Conservation (phyloP, 2,329 filamentous ascomycete genomes). For the Pyrenochaeta sp. region DNA sequence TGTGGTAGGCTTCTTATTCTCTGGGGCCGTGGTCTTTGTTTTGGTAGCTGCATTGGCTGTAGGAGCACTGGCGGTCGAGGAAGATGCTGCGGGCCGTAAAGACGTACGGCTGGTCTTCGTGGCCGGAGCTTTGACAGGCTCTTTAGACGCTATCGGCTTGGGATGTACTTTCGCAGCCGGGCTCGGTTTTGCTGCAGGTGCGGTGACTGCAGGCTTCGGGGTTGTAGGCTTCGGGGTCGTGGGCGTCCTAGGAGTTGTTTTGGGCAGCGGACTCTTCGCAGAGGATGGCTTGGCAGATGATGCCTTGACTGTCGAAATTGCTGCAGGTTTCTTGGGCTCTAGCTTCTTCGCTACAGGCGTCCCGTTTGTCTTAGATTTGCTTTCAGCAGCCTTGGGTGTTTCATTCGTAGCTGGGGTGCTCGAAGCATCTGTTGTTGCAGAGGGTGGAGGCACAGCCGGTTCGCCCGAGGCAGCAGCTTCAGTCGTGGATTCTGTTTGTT, state of each 20-base stretch:
- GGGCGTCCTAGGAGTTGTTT: slow-evolving; percentile 39
- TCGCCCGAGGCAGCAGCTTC: slow-evolving; percentile 49
- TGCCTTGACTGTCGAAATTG: slow-evolving; percentile 44
- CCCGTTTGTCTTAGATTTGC: slow-evolving; percentile 28
- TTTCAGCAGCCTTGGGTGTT: slow-evolving; percentile 21
- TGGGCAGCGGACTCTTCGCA: slow-evolving; percentile 45
- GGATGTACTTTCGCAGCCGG: slow-evolving; percentile 24
- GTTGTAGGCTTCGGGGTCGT: slow-evolving; percentile 35
- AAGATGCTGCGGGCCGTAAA: slow-evolving; percentile 32
- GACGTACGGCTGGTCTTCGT: slow-evolving; percentile 41
- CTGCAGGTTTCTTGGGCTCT: slow-evolving; percentile 38
- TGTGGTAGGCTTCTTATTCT: slow-evolving; percentile 33
- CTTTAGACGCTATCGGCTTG: slow-evolving; percentile 34
- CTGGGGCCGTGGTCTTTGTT: slow-evolving; percentile 19
- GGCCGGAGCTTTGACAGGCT: slow-evolving; percentile 26
- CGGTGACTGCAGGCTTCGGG: slow-evolving; percentile 30
- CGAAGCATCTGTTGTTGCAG: slow-evolving; percentile 30
- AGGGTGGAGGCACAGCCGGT: slow-evolving; percentile 45
- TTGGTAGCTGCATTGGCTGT: slow-evolving; percentile 31
- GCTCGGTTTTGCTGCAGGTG: slow-evolving; percentile 31
- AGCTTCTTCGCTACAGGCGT: slow-evolving; percentile 17
- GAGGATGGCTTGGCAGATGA: slow-evolving; percentile 32
- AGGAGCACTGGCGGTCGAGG: slow-evolving; percentile 28
- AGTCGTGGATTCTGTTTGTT: slow-evolving; percentile 51
- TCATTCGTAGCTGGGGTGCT: slow-evolving; percentile 7